These are phyloP conservation scores for Cryoendolithus antarcticus DNA, from an alignment of 2,329 filamentous ascomycete genomes.

Conservation along the genomic window DNA sequence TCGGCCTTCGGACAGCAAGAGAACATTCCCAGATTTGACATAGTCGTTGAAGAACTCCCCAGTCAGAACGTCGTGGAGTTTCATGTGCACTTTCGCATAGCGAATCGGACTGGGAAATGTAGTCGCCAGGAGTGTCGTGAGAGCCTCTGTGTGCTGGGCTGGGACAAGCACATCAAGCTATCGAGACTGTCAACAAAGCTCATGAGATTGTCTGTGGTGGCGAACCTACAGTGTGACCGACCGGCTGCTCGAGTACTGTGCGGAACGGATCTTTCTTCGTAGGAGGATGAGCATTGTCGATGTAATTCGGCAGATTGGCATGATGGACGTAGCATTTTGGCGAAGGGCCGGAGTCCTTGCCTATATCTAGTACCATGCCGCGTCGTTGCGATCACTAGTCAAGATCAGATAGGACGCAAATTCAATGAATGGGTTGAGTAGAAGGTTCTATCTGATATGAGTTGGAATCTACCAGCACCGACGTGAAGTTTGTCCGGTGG, in stretches of 20 bases:
- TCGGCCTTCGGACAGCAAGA: constrained; percentile 74
- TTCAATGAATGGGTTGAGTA: too few species aligned
- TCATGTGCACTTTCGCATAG: constrained; percentile 62
- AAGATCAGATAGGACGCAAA: too few species aligned
- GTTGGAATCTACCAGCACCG: too few species aligned
- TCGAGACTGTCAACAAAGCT: constrained; percentile 23
- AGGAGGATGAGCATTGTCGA: constrained; percentile 59
- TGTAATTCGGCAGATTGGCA: constrained; percentile 49
- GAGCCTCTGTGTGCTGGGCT: constrained; percentile 9
- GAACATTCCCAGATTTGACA: constrained; percentile 65
- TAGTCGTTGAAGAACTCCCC: constrained; percentile 72
- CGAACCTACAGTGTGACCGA: constrained; percentile 48
- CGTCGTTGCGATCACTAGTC: too few species aligned
- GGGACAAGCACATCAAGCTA: constrained; percentile 37
- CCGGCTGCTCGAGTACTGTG: constrained; percentile 51
- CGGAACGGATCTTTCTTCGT: constrained; percentile 66
- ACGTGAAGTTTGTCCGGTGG: too few species aligned
- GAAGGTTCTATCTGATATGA: too few species aligned
- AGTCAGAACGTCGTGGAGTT: constrained; percentile 57
- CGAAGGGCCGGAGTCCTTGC: constrained; percentile 7
- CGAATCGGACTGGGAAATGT: constrained; percentile 13
- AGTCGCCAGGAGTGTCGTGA: background rate
- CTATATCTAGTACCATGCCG: constrained; percentile 2
- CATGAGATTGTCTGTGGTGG: constrained; percentile 23
- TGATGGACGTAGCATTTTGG: constrained; percentile 64